Conservation (phyloP, 1,284 basidiomycete species). For the Naganishia albida region DNA sequence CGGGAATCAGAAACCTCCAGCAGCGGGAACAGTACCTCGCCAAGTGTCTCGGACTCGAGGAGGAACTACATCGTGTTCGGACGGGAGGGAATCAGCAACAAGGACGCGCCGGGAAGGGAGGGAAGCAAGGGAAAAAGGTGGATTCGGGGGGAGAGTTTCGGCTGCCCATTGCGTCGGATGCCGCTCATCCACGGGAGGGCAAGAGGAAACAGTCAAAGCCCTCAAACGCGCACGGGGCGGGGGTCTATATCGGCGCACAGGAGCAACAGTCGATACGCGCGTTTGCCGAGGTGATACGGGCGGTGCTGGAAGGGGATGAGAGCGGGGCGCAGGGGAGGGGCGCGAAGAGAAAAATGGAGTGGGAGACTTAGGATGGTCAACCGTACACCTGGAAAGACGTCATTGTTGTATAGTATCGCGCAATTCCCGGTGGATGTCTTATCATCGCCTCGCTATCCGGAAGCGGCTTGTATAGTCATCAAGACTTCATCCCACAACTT, state of each 20-base stretch:
- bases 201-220: background rate
- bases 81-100: conserved; percentile 12
- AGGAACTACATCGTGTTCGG: conserved; percentile 1
- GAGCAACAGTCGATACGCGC: conserved; percentile 16
- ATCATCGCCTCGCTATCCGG: too few species aligned
- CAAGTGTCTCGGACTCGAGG: conserved; percentile 18
- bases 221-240: conserved; percentile 36
- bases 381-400: too few species aligned
- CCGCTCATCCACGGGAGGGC: background rate
- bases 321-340: conserved; percentile 2
- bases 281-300: conserved; percentile 20
- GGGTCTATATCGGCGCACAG: conserved; percentile 8
- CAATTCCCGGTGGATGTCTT: too few species aligned
- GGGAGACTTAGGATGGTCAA: conserved; percentile 8
- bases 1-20: conserved; percentile 5
- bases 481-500: too few species aligned
- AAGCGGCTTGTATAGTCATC: too few species aligned
- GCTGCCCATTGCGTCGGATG: background rate
- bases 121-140: background rate
- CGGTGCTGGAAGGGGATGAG: conserved; percentile 8
- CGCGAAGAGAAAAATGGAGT: conserved; percentile 15
- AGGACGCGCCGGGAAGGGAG: conserved; percentile 27
- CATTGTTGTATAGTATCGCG: too few species aligned
- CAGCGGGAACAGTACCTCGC: conserved; percentile 8
- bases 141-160: background rate